Evolutionary conservation across 352 stramenopile species (phyloP).

Genomic region (Phytopythium ostracodes): DNA sequence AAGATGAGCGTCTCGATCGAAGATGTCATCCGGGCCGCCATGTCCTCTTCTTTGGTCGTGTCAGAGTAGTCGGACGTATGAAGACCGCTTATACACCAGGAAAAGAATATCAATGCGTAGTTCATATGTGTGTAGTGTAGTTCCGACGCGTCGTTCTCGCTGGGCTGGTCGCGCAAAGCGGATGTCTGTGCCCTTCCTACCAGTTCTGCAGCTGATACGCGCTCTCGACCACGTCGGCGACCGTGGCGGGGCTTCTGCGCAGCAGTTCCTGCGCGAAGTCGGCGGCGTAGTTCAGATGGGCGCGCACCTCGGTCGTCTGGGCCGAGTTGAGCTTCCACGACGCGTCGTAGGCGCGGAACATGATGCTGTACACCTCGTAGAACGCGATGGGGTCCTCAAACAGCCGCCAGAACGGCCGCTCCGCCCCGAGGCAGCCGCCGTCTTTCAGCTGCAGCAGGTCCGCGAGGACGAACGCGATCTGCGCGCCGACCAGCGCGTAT

Average conservation of each 20-base stretch:
- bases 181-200: conserved; percentile 19
- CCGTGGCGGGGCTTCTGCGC: conserved; percentile 52
- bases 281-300: conserved; percentile 65
- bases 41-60: conserved; percentile 13
- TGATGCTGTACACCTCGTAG: conserved; percentile 76
- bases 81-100: no score
- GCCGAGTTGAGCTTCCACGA: conserved; percentile 47
- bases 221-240: conserved; percentile 54
- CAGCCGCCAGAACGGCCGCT: conserved; percentile 79
- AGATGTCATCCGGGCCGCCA: conserved; percentile 24
- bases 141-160: background rate
- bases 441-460: conserved; percentile 75
- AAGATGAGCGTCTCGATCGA: conserved; percentile 9
- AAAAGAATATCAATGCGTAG: conserved; percentile 24
- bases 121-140: conserved; percentile 12
- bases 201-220: conserved; percentile 79
- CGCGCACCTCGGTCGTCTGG: conserved; percentile 46
- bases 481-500: conserved; percentile 51
- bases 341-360: conserved; percentile 66
- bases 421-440: conserved; percentile 61
- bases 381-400: conserved; percentile 85
- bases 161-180: background rate
- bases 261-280: conserved; percentile 75
- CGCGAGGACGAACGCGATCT: conserved; percentile 52
- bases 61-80: conserved; percentile 1